Evolutionary conservation across 2,329 filamentous ascomycete species (phyloP).

Genomic region (Penicillium sp.): DNA sequence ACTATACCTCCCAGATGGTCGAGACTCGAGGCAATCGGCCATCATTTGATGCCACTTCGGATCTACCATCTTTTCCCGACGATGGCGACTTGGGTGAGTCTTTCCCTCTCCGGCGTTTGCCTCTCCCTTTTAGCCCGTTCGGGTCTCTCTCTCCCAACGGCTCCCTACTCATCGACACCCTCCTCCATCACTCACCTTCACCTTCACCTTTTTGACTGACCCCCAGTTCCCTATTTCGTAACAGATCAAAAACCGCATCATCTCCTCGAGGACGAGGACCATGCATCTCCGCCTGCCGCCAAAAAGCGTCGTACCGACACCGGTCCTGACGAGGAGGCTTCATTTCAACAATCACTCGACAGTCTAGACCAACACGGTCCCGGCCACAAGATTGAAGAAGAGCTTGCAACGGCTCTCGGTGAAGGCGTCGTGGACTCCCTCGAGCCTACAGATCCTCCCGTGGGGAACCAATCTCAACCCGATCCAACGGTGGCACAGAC

Average conservation of each 20-base stretch:
- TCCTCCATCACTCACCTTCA: not conserved
- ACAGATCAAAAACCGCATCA: conserved; percentile 37
- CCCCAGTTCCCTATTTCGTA: not conserved
- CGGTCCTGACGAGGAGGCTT: conserved; percentile 28
- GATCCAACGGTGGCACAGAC: conserved; percentile 25
- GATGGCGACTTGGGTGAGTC: conserved; percentile 41
- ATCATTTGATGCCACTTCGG: conserved; percentile 36
- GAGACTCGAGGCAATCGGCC: conserved; percentile 33
- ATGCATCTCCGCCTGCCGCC: conserved; percentile 38
- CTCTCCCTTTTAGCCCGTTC: not conserved
- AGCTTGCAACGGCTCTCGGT: conserved; percentile 41
- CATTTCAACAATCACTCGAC: conserved; percentile 22
- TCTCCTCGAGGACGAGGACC: conserved; percentile 37
- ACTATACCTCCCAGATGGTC: conserved; percentile 36
- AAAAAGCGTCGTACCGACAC: conserved; percentile 47
- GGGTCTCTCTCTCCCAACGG: not conserved
- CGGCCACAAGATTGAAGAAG: conserved; percentile 41
- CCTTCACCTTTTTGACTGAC: not conserved
- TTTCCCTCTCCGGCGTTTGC: not conserved
- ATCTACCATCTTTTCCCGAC: conserved; percentile 35
- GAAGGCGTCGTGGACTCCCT: conserved; percentile 33
- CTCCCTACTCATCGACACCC: not conserved
- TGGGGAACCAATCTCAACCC: conserved; percentile 24
- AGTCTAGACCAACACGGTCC: conserved; percentile 30
- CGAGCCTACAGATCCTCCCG: conserved; percentile 25